Conservation (phyloP, 1,139 yeast species). For the Hansenula sp. region DNA sequence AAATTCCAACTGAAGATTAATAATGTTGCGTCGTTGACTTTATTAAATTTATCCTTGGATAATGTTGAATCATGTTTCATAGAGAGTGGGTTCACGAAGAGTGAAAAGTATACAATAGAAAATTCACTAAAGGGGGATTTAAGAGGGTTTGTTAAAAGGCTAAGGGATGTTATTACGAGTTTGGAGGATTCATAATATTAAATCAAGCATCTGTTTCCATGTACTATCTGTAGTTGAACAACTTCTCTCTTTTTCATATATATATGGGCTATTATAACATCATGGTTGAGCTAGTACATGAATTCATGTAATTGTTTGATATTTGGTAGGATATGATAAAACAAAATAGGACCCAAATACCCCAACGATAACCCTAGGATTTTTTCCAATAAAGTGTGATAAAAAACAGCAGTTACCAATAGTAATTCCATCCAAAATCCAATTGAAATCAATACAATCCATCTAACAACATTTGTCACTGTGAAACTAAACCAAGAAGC, state of each 20-base stretch:
- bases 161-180: slow-evolving; percentile 15
- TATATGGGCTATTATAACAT: too few relatives aligned
- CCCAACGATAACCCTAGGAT: slow-evolving; percentile 49
- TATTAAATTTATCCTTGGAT: slow-evolving; percentile 13
- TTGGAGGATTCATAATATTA: neutral
- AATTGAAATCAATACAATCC: slow-evolving; percentile 18
- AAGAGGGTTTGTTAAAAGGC: slow-evolving; percentile 8
- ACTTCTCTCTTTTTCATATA: neutral
- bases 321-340: slow-evolving; percentile 27
- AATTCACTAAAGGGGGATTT: slow-evolving; percentile 15
- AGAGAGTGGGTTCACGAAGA: slow-evolving; percentile 16
- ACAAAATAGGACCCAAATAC: slow-evolving; percentile 33
- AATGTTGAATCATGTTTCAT: slow-evolving; percentile 14
- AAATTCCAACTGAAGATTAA: slow-evolving; percentile 14
- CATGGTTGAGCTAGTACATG: too few relatives aligned
- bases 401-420: slow-evolving; percentile 53
- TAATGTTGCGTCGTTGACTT: slow-evolving; percentile 8
- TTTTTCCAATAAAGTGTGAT: slow-evolving; percentile 58
- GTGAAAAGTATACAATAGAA: slow-evolving; percentile 12
- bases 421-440: slow-evolving; percentile 43
- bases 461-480: slow-evolving; percentile 6
- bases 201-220: too few relatives aligned
- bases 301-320: slow-evolving; percentile 10
- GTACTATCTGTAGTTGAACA: slow-evolving; percentile 1
- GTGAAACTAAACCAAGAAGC: slow-evolving; percentile 5